Base-by-base conservation (phyloP, 768 basidiomycete species). In the Lactifluus pinguis region DNA sequence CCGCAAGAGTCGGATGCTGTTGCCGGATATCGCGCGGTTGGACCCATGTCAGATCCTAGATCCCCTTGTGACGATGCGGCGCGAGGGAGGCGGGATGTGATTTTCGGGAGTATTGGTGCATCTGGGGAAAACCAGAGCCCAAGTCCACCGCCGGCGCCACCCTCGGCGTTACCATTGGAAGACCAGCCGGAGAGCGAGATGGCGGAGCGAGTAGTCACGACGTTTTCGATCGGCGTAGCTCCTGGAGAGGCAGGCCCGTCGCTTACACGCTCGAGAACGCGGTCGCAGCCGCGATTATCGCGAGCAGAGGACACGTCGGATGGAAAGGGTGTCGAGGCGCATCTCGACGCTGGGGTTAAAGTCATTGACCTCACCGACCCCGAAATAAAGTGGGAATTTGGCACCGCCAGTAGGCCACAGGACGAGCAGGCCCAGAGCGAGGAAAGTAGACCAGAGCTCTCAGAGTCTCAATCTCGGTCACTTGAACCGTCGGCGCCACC, bases 371-470 rank as follows among this genome's bases (percentile, higher is more conserved):
- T 72, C 62, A 74, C 72, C 8, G 71, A 69, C 32, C 57, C 72
- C 1, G 66, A 56, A 57, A 63, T 68, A 49, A 83, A 78, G 68
- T 84, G 81, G 83, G 77, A 79, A 68, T 85, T 85, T 68, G 84
- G 84, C 17, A 79, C 80, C 41, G 77, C 79, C 15, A 68, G 41
- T 44, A 36, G 11, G 32, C 14, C 52, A 49, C 51, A 59, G 51
- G 63, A 53, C 32, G 63, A 57, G 4, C 19, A n/a, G 15, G 29
- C 39, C 15, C 61, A 62, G 34, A 48, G 52, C 9, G 56, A 44
- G 17, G 52, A 49, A 58, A 44, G 41, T 29, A 53, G 56, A 49
- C 56, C 47, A 11, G 50, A 32, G 44, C 17, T 41, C 19, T n/a
- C 39, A 25, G 50, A 53, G 13, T 13, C 51, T 19, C 55, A 49